phyloP scores from a whole-genome alignment of 2,329 filamentous ascomycete species.

The Madurella mycetomatis region DNA sequence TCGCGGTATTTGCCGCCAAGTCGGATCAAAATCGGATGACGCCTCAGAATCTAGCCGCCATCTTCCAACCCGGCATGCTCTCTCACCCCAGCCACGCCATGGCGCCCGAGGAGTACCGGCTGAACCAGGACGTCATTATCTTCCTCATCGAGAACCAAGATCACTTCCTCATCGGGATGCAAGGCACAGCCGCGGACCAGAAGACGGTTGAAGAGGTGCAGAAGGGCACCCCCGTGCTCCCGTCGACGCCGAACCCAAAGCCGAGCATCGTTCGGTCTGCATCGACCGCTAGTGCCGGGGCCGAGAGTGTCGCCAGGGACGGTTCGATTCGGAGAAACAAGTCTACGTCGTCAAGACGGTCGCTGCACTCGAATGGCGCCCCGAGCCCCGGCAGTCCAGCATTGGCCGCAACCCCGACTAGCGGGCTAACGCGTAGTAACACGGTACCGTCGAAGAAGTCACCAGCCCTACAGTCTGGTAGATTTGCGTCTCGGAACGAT shows the following conservation, averaged over 20 bases:
- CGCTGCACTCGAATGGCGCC: slow-evolving; percentile 66
- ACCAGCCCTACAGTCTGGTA: slow-evolving; percentile 61
- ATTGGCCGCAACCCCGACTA: slow-evolving; percentile 49
- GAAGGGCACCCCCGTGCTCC: slow-evolving; percentile 61
- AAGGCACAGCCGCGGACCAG: slow-evolving; percentile 95
- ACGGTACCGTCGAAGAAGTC: slow-evolving; percentile 90
- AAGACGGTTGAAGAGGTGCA: slow-evolving; percentile 60
- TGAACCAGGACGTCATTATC: slow-evolving; percentile 95
- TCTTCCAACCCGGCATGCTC: slow-evolving; percentile 94
- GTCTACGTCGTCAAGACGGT: slow-evolving; percentile 86
- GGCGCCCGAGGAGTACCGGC: slow-evolving; percentile 86
- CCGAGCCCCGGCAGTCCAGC: slow-evolving; percentile 65
- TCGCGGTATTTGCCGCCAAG: slow-evolving; percentile 96
- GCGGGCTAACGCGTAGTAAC: slow-evolving; percentile 66
- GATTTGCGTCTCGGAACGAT: slow-evolving; percentile 50
- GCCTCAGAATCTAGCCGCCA: slow-evolving; percentile 87
- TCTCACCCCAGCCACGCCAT: slow-evolving; percentile 94
- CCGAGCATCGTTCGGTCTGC: slow-evolving; percentile 66
- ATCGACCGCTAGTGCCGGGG: slow-evolving; percentile 83
- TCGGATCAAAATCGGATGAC: slow-evolving; percentile 97
- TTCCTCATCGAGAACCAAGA: slow-evolving; percentile 99
- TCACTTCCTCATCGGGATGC: slow-evolving; percentile 97
- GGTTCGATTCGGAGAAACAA: slow-evolving; percentile 80
- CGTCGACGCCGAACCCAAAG: slow-evolving; percentile 49
- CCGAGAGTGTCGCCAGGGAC: slow-evolving; percentile 78